A percentile compares a stretch with the other conserved stretches of the same genome.
Conservation (phyloP, 192 early-diverging fungal genomes). For the Coemansia sp. region DNA sequence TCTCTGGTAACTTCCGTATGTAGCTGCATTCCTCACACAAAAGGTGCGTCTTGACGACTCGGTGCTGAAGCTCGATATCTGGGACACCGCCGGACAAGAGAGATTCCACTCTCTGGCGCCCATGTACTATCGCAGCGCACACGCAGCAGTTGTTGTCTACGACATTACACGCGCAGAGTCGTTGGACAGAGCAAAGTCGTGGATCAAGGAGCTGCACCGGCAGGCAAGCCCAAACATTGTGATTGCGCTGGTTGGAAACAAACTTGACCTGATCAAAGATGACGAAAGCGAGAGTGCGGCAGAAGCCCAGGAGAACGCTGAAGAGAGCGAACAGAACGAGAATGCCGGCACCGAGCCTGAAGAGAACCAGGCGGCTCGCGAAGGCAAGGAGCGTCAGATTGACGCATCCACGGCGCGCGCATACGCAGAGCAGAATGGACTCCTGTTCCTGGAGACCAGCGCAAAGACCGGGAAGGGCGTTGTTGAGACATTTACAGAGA, state of each 20-base stretch:
- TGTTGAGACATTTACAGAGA: conserved; percentile 88
- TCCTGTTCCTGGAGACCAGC: conserved; percentile 89
- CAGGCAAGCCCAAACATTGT: conserved; percentile 95
- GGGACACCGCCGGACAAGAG: conserved; percentile 98
- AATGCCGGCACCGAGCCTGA: conserved; percentile 39
- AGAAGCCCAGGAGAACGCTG: conserved; percentile 4
- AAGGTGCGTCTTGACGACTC: conserved; percentile 90
- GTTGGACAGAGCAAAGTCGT: conserved; percentile 89
- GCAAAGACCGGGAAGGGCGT: conserved; percentile 87
- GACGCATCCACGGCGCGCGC: conserved; percentile 72
- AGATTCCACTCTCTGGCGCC: conserved; percentile 93
- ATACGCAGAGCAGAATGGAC: conserved; percentile 76
- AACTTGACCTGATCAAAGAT: conserved; percentile 74
- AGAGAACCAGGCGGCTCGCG: conserved; percentile 8
- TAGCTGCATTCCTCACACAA: conserved; percentile 86
- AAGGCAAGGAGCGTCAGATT: conserved; percentile 60
- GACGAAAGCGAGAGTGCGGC: conserved; percentile 11
- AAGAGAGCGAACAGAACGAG: conserved; percentile 7
- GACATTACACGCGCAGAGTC: conserved; percentile 88
- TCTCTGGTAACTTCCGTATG: neutral
- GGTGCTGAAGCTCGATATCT: conserved; percentile 81
- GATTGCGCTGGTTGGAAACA: conserved; percentile 96
- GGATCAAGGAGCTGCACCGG: conserved; percentile 96
- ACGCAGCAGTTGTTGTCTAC: conserved; percentile 95
- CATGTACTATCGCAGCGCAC: conserved; percentile 98